Evolutionary conservation across 202 grass and related monocot species (phyloP), one percentile per base, ranked within the genome.

Genomic region (Musa balbisiana): DNA sequence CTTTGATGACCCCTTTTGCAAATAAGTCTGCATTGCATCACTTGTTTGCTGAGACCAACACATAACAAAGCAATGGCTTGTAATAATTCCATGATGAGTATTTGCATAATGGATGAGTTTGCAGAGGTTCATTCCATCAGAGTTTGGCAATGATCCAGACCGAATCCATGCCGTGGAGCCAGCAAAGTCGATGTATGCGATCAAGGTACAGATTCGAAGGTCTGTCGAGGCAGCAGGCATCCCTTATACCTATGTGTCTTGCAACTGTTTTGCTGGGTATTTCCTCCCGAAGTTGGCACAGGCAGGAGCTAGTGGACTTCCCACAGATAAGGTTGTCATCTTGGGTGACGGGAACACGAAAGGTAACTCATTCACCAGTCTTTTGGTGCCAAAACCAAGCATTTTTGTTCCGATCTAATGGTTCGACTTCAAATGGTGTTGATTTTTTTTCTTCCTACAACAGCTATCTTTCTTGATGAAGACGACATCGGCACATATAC

Each of bases 341-440:
- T 58, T 74, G 19, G 72, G 72, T 74, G 72, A 74, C 11, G 72
- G 72, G 52, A 74, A 74, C 17, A n/a, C 24, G 1, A 58, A 74
- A 74, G 67, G 67, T 70, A 70, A 43, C 33, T 43, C 4, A 6
- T 6, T 43, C 33, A 43, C 33, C 33, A 8, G 33, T 43, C 4
- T 43, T 43, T 43, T 13, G 9, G 17, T 1, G 2, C 17, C 3
- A 3, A 65, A 26, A 10, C 26, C 2, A 43, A 6, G 33, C 4
- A 6, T 26, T 64, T 2, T 21, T 22, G 21, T 10, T 43, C 33
- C 33, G 33, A 43, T 8, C 33, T 43, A 43, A 43, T 8, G 33
- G 33, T 43, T 43, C 33, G 33, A 43, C 33, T 43, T 43, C 4
- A 6, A 43, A 43, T 43, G 33, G 33, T 43, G 33, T 6, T 43